phyloP scores from a whole-genome alignment of 352 stramenopile species.

The Phytophthora boehmeriae region DNA sequence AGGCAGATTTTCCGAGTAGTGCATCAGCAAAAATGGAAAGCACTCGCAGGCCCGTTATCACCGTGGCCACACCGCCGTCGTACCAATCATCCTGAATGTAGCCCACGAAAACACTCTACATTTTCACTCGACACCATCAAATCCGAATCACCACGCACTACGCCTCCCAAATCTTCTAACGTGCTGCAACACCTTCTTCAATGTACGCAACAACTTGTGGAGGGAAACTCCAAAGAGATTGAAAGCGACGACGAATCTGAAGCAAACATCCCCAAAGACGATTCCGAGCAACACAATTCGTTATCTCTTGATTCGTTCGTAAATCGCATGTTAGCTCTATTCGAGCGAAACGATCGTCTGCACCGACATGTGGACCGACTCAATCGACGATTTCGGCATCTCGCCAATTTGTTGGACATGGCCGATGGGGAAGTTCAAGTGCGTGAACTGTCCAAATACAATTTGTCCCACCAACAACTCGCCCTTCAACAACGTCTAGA shows the following conservation, averaged over 20 bases:
- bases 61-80: constrained; percentile 23
- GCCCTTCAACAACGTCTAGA: constrained; percentile 37
- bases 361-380: constrained; percentile 22
- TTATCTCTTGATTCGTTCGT: constrained; percentile 19
- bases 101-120: neutral
- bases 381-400: constrained; percentile 23
- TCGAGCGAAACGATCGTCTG: constrained; percentile 15
- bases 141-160: neutral
- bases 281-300: constrained; percentile 1
- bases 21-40: constrained; percentile 13
- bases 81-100: constrained; percentile 1
- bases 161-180: constrained; percentile 2
- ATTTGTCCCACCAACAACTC: constrained; percentile 27
- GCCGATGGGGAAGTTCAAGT: constrained; percentile 1
- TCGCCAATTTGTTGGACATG: constrained; percentile 17
- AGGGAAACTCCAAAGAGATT: too few species aligned
- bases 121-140: neutral
- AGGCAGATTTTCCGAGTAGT: constrained; percentile 33
- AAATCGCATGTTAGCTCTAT: constrained; percentile 18
- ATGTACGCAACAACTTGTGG: constrained; percentile 9
- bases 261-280: neutral
- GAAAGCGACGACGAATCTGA: neutral
- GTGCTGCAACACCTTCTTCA: constrained; percentile 14
- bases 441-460: constrained; percentile 28
- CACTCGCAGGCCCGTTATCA: constrained; percentile 5